Conservation (phyloP, 805 yeast species). For the Debaryomyces prosopidis region DNA sequence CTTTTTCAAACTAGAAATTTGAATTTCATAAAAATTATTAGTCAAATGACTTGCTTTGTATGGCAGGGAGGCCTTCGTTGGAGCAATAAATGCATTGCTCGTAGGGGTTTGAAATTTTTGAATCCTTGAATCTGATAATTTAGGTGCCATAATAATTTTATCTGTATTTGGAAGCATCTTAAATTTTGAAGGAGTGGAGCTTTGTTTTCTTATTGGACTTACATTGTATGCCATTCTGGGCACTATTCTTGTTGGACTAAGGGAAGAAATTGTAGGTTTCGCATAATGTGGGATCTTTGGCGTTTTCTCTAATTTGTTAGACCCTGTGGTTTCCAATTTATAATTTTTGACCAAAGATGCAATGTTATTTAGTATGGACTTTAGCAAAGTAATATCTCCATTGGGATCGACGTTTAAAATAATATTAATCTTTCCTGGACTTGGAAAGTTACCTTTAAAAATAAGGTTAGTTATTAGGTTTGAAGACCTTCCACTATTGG, state of each 20-base stretch:
- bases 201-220: not conserved
- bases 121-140: not conserved
- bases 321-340: constrained; percentile 4
- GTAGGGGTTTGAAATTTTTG: not conserved
- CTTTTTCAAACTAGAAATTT: constrained; percentile 9
- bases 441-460: constrained; percentile 14
- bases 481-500: constrained; percentile 18
- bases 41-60: constrained; percentile 3
- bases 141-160: not conserved
- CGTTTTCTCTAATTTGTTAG: not conserved
- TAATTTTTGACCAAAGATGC: constrained; percentile 21
- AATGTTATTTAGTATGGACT: constrained; percentile 26
- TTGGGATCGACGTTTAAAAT: constrained; percentile 27
- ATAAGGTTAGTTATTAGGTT: constrained; percentile 28
- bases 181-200: constrained; percentile 3
- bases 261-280: constrained; percentile 30
- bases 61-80: not conserved
- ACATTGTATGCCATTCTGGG: not conserved
- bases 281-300: constrained; percentile 29
- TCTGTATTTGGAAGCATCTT: not conserved
- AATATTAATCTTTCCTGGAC: constrained; percentile 14
- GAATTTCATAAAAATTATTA: constrained; percentile 6
- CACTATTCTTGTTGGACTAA: constrained; percentile 6
- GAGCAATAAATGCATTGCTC: not conserved
- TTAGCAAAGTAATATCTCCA: constrained; percentile 24